These are phyloP conservation scores for Anthracocystis setariae DNA, from an alignment of 1,284 basidiomycete species.

Conservation along the genomic window DNA sequence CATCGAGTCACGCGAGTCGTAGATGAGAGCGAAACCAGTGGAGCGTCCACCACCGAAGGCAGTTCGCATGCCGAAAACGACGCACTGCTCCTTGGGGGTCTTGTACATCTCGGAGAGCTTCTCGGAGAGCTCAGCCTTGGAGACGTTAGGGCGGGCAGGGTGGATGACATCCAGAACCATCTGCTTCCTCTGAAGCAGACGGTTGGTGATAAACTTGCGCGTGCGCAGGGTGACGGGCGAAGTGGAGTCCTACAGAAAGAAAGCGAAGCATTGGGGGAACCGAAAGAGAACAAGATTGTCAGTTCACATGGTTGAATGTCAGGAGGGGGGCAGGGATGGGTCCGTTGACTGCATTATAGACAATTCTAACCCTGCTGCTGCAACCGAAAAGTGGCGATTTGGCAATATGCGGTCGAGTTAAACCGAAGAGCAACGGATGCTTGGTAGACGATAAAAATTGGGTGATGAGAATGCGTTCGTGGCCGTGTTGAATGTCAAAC, in stretches of 20 bases:
- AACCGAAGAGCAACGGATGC: too few species aligned
- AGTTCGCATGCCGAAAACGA: constrained; percentile 77
- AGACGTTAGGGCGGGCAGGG: constrained; percentile 92
- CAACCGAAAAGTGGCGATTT: neutral
- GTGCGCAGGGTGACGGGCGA: constrained; percentile 97
- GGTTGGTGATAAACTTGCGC: constrained; percentile 99
- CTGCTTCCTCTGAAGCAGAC: constrained; percentile 85
- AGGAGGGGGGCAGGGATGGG: neutral
- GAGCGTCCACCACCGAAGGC: constrained; percentile 98
- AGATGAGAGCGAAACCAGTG: constrained; percentile 94
- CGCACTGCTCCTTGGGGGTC: constrained; percentile 74
- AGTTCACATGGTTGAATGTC: constrained; percentile 1
- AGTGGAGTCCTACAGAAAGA: constrained; percentile 74
- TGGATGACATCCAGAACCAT: constrained; percentile 91
- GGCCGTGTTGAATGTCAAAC: too few species aligned
- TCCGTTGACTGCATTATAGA: constrained; percentile 7
- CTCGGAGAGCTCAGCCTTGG: constrained; percentile 90
- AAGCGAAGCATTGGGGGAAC: neutral
- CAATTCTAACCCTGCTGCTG: constrained; percentile 12
- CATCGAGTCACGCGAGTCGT: constrained; percentile 94
- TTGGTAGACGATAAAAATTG: too few species aligned
- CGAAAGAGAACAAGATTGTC: constrained; percentile 3
- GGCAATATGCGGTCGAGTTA: too few species aligned
- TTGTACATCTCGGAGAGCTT: constrained; percentile 83
- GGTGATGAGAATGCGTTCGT: too few species aligned